Evolutionary conservation across 441 rosid species (phyloP).

Genomic region (Adansonia madagascariensis): DNA sequence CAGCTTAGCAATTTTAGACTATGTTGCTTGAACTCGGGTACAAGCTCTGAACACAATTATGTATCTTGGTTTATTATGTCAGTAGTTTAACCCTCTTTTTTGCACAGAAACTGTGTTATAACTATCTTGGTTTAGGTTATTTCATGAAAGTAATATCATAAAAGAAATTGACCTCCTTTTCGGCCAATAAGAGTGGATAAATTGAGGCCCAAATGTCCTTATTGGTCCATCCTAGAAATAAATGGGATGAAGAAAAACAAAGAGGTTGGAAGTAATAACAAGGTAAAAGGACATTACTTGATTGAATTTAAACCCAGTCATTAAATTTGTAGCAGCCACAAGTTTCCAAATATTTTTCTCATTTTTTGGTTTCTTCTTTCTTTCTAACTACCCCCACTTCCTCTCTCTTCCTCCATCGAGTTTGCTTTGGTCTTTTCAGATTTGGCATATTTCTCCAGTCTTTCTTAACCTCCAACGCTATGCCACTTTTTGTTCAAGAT

Average conservation of each 20-base stretch:
- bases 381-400: neutral
- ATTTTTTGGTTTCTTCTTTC: neutral
- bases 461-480: neutral
- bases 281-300: neutral
- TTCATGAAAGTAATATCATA: neutral
- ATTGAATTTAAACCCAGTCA: conserved; percentile 9
- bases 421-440: neutral
- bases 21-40: neutral
- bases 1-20: neutral
- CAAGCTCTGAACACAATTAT: neutral
- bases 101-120: neutral
- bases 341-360: neutral
- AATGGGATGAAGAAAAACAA: neutral
- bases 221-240: neutral
- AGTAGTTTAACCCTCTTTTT: neutral
- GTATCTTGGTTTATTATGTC: neutral
- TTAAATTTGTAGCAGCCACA: conserved; percentile 7
- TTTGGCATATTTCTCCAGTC: conserved; percentile 7
- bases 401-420: conserved; percentile 9
- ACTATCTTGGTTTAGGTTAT: neutral
- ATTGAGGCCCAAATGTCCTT: neutral
- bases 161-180: neutral
- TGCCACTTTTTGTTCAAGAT: neutral
- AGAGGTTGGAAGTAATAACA: neutral
- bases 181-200: neutral